phyloP scores from a whole-genome alignment of 2,329 filamentous ascomycete genomes.

The Dichotomopilus funicola region DNA sequence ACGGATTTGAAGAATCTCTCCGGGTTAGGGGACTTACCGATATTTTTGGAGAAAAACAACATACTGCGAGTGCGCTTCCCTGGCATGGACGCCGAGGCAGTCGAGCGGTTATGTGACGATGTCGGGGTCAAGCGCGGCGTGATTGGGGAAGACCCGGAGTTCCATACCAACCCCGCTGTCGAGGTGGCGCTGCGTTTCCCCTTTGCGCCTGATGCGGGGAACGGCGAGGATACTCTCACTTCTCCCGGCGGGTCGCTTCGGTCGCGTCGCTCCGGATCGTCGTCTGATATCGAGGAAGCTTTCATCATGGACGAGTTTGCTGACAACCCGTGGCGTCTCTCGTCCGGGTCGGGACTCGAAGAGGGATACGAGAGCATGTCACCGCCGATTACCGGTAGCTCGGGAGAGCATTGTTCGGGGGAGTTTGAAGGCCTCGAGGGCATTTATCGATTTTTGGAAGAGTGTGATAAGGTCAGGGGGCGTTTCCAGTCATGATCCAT shows the following conservation, averaged over 20 bases:
- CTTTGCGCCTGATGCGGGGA: constrained; percentile 58
- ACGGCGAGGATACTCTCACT: constrained; percentile 31
- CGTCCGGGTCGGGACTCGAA: constrained; percentile 25
- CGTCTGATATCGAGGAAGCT: constrained; percentile 34
- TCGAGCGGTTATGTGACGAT: constrained; percentile 80
- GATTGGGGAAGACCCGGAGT: constrained; percentile 69
- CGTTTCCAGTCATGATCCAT: constrained; percentile 8
- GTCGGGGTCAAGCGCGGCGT: constrained; percentile 75
- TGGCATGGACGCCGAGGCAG: constrained; percentile 76
- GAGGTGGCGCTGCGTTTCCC: constrained; percentile 77
- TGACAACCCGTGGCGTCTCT: constrained; percentile 41
- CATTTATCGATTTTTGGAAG: constrained; percentile 52
- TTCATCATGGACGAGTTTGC: constrained; percentile 37
- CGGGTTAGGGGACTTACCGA: constrained; percentile 73
- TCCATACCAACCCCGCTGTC: constrained; percentile 59
- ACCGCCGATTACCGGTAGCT: constrained; percentile 35
- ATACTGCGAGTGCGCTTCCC: constrained; percentile 80
- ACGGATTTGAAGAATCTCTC: constrained; percentile 76
- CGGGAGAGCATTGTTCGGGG: constrained; percentile 39
- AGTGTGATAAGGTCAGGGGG: constrained; percentile 41
- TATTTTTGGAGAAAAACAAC: constrained; percentile 61
- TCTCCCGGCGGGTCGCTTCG: constrained; percentile 44
- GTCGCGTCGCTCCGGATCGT: constrained; percentile 32
- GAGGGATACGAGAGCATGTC: constrained; percentile 48
- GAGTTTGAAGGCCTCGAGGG: constrained; percentile 51